These are phyloP conservation scores for Globisporangium takayamanum DNA, from an alignment of 352 stramenopile species.

Conservation along the genomic window DNA sequence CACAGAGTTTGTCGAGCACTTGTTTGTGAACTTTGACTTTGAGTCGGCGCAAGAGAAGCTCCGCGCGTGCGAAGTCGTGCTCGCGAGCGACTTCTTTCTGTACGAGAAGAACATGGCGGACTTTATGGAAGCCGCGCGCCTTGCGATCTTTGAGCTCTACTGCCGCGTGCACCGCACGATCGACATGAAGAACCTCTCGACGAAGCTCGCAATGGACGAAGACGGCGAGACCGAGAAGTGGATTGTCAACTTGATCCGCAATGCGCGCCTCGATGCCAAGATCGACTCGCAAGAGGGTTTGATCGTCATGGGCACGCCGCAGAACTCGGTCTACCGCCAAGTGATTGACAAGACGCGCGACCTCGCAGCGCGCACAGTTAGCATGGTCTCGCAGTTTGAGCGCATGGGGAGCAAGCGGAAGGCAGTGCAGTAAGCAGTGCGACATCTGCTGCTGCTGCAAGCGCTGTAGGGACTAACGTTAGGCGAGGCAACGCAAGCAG, in stretches of 20 bases:
- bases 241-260: constrained; percentile 99
- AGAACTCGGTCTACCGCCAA: constrained; percentile 94
- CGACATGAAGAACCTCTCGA: constrained; percentile 95
- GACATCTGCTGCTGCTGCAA: background rate
- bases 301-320: constrained; percentile 95
- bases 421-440: constrained; percentile 42
- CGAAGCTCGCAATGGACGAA: constrained; percentile 95
- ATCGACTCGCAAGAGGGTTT: constrained; percentile 96
- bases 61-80: constrained; percentile 92
- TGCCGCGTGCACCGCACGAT: constrained; percentile 99
- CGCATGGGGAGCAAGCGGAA: constrained; percentile 81
- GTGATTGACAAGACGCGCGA: constrained; percentile 97
- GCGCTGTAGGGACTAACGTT: constrained; percentile 10
- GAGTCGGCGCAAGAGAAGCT: constrained; percentile 94
- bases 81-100: constrained; percentile 97
- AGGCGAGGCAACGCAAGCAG: constrained; percentile 5
- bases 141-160: constrained; percentile 99
- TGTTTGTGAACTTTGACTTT: constrained; percentile 99
- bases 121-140: constrained; percentile 97
- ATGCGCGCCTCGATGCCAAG: constrained; percentile 95
- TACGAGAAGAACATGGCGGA: constrained; percentile 93
- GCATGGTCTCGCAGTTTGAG: constrained; percentile 82
- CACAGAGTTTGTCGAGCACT: constrained; percentile 95
- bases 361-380: constrained; percentile 90
- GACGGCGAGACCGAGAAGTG: constrained; percentile 96